A percentile compares a stretch with the other conserved stretches of the same genome.
phyloP scores from a whole-genome alignment of 805 yeast genomes.

The Naumovozyma baii region DNA sequence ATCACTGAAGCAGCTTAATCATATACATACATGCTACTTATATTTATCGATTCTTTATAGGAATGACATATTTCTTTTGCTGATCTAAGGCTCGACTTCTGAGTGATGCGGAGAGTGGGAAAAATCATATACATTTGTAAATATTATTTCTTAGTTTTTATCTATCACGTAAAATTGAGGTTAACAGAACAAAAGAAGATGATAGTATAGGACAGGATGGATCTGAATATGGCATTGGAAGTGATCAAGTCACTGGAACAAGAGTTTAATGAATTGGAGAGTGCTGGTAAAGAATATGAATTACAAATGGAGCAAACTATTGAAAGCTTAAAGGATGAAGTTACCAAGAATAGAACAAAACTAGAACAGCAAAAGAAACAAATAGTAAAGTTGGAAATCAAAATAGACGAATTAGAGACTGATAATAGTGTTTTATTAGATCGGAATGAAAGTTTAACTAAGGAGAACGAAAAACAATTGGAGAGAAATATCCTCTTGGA shows the following conservation, averaged over 20 bases:
- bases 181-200: too few species aligned
- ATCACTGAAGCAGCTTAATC: too few species aligned
- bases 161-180: too few species aligned
- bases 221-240: slow-evolving; percentile 1
- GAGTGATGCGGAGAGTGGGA: too few species aligned
- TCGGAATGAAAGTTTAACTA: slow-evolving; percentile 1
- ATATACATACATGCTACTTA: too few species aligned
- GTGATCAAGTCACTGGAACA: not conserved
- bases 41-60: too few species aligned
- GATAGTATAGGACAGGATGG: not conserved
- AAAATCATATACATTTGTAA: too few species aligned
- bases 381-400: not conserved
- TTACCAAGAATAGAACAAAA: slow-evolving; percentile 2
- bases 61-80: too few species aligned
- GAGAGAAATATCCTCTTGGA: slow-evolving; percentile 11
- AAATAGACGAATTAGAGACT: slow-evolving; percentile 8
- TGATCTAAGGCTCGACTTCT: too few species aligned
- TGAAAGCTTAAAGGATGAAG: slow-evolving; percentile 2
- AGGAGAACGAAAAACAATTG: slow-evolving; percentile 7
- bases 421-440: slow-evolving; percentile 5
- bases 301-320: not conserved
- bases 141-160: too few species aligned
- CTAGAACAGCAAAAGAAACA: not conserved
- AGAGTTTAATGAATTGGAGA: slow-evolving; percentile 8
- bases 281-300: slow-evolving; percentile 3